Conservation (phyloP, 2,329 filamentous ascomycete genomes). For the Scedosporium minutisporum region DNA sequence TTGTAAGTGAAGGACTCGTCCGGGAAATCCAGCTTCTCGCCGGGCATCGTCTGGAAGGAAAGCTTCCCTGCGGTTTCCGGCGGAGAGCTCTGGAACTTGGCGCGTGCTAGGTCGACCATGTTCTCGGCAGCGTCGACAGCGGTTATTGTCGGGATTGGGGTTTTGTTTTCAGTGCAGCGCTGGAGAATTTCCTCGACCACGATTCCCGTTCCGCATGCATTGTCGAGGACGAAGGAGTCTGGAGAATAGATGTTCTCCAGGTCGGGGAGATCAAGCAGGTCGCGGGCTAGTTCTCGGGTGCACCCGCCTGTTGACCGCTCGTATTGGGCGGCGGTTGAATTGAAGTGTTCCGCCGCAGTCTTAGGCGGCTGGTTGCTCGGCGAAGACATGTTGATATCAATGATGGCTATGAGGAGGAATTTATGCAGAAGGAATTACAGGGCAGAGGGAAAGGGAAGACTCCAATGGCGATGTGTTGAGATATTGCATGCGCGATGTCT, state of each 20-base stretch:
- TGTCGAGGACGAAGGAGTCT: slow-evolving; percentile 15
- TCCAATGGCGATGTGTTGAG: too few species aligned
- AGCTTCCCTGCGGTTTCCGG: slow-evolving; percentile 1
- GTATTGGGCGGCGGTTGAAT: slow-evolving; percentile 11
- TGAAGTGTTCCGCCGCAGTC: slow-evolving; percentile 5
- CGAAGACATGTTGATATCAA: not conserved
- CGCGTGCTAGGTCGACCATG: slow-evolving; percentile 13
- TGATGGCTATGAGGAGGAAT: too few species aligned
- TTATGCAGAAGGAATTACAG: too few species aligned
- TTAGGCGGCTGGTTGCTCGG: not conserved
- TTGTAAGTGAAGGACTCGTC: slow-evolving; percentile 25
- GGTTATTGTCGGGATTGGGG: slow-evolving; percentile 7
- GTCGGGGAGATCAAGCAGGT: slow-evolving; percentile 5
- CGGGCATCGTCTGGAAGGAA: slow-evolving; percentile 11
- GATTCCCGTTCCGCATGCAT: slow-evolving; percentile 17
- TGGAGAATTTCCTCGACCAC: slow-evolving; percentile 14
- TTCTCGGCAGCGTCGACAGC: slow-evolving; percentile 13
- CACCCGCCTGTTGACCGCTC: slow-evolving; percentile 12
- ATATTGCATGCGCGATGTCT: too few species aligned
- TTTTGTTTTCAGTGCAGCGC: not conserved
- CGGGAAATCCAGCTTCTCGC: slow-evolving; percentile 15
- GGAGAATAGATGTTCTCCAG: not conserved
- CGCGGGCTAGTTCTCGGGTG: slow-evolving; percentile 12
- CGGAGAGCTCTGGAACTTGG: slow-evolving; percentile 7
- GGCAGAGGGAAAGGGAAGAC: too few species aligned